phyloP scores from a whole-genome alignment of 176 grass and related monocot species.

The Chloris gayana region DNA sequence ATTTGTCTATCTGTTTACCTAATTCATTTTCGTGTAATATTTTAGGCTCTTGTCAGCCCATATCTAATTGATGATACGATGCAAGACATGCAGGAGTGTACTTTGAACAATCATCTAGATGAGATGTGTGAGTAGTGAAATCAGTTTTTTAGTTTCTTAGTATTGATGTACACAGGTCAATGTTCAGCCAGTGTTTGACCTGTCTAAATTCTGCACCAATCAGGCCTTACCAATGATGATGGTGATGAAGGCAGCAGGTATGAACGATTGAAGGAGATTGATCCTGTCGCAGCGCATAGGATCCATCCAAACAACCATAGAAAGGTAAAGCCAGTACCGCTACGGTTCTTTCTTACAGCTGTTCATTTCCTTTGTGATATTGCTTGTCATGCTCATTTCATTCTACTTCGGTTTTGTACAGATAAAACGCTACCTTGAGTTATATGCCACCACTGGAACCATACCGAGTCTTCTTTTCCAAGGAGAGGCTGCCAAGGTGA shows the following conservation, averaged over 20 bases:
- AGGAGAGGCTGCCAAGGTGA: slow-evolving; percentile 72
- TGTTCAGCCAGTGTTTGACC: neutral
- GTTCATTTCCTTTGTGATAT: neutral
- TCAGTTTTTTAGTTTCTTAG: neutral
- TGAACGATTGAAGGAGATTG: slow-evolving; percentile 68
- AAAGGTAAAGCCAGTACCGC: neutral
- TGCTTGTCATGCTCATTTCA: slow-evolving; percentile 1
- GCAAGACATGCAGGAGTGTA: slow-evolving; percentile 44
- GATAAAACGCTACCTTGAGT: slow-evolving; percentile 81
- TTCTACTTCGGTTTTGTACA: slow-evolving; percentile 25
- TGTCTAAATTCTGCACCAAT: slow-evolving; percentile 1
- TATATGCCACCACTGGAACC: slow-evolving; percentile 67
- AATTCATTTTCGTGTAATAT: neutral
- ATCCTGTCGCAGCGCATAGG: slow-evolving; percentile 70
- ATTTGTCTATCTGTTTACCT: neutral
- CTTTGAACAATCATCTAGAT: slow-evolving; percentile 21
- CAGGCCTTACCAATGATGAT: slow-evolving; percentile 43
- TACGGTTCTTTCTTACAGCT: slow-evolving; percentile 27
- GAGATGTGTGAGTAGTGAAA: slow-evolving; percentile 39
- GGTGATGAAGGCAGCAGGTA: slow-evolving; percentile 46
- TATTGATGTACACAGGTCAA: neutral
- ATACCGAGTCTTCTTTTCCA: slow-evolving; percentile 84
- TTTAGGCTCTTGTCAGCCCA: slow-evolving; percentile 72
- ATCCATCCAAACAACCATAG: slow-evolving; percentile 87
- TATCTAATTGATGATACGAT: slow-evolving; percentile 83